These are phyloP conservation scores for Gynandropsis gynandra DNA, from an alignment of 345 rosid genomes.

Conservation along the genomic window DNA sequence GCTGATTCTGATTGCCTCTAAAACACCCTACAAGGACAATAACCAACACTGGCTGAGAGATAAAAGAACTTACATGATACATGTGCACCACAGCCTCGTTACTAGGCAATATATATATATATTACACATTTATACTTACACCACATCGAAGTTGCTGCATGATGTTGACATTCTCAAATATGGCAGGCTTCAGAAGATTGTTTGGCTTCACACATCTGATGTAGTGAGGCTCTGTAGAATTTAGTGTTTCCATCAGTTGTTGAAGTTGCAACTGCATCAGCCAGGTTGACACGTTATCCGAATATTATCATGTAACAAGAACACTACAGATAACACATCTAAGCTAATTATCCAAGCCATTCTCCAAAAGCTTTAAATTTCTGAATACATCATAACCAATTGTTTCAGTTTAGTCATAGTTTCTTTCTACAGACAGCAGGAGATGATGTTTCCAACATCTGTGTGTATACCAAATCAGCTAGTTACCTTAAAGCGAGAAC, in stretches of 20 bases:
- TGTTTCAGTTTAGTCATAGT: not conserved
- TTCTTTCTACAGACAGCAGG: not conserved
- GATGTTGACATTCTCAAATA: constrained; percentile 90
- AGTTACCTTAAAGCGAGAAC: constrained; percentile 85
- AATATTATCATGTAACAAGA: not conserved
- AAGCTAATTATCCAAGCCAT: not conserved
- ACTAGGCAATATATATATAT: constrained; percentile 2
- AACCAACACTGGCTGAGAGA: constrained; percentile 8
- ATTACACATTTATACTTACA: constrained; percentile 42
- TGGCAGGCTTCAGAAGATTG: constrained; percentile 80
- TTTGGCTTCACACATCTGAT: constrained; percentile 98
- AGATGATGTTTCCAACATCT: not conserved
- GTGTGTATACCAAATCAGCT: not conserved
- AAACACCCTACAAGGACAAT: constrained; percentile 61
- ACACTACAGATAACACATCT: not conserved
- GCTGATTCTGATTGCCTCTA: constrained; percentile 95
- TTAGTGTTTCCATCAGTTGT: constrained; percentile 79
- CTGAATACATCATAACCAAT: not conserved
- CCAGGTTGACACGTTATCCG: constrained; percentile 24
- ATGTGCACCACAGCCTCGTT: constrained; percentile 10
- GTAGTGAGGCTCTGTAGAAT: constrained; percentile 94
- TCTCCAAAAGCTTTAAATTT: not conserved
- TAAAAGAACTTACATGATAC: not conserved
- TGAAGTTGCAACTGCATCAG: constrained; percentile 85
- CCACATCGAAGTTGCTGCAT: constrained; percentile 97